A percentile compares a stretch with the other conserved stretches of the same genome.
Evolutionary conservation across 768 basidiomycete species (phyloP).

Genomic region (Lactifluus rugatus): DNA sequence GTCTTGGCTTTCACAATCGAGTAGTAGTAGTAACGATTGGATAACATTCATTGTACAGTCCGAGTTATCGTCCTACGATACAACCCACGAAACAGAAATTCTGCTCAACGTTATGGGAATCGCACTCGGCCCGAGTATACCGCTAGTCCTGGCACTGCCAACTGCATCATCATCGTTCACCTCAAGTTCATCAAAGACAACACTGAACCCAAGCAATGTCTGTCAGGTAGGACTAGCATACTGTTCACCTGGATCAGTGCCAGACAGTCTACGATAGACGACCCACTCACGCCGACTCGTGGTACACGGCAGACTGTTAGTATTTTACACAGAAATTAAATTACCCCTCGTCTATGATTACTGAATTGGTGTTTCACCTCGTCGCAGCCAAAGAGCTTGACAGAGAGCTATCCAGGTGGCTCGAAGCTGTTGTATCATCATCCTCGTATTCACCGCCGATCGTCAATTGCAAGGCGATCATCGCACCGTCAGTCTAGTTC

Average conservation of each 20-base stretch:
- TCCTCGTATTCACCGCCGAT: constrained; percentile 56
- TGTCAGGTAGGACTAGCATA: constrained; percentile 5
- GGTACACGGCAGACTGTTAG: constrained; percentile 73
- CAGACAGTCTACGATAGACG: constrained; percentile 28
- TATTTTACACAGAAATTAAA: background rate
- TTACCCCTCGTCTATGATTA: background rate
- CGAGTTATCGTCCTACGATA: background rate
- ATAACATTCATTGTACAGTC: no score
- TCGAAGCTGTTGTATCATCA: constrained; percentile 45
- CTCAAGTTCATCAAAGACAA: background rate
- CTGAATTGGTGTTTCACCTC: constrained; percentile 6
- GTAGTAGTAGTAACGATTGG: no score
- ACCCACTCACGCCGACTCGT: constrained; percentile 82
- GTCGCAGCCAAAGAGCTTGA: constrained; percentile 45
- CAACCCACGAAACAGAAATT: no score
- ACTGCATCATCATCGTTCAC: background rate
- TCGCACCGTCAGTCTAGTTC: constrained; percentile 72
- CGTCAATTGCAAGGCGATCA: constrained; percentile 70
- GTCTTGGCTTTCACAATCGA: no score
- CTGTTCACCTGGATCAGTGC: background rate
- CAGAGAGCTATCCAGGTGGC: constrained; percentile 52
- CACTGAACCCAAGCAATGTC: background rate
- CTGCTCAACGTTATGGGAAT: no score
- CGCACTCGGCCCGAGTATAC: background rate
- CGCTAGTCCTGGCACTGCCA: background rate